A percentile compares a stretch with the other conserved stretches of the same genome.
Evolutionary conservation across 2,329 filamentous ascomycete genomes (phyloP).

Genomic region (Onygenales sp.): DNA sequence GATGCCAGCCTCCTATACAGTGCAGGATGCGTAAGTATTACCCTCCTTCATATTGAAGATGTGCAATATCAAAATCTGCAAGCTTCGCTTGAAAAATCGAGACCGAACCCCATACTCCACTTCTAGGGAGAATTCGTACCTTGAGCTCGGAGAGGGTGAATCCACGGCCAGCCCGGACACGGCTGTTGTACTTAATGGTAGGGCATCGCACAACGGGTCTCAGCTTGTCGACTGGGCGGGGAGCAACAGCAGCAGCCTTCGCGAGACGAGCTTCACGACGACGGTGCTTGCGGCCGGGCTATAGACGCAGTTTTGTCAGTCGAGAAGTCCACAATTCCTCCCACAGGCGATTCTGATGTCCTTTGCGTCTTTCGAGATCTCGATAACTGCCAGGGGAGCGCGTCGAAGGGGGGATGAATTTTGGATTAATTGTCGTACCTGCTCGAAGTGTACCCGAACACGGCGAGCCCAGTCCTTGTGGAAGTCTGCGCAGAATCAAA

Average conservation of each 20-base stretch:
- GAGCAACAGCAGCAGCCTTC: constrained; percentile 92
- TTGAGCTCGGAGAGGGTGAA: constrained; percentile 98
- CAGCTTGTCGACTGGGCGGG: constrained; percentile 94
- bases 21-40: neutral
- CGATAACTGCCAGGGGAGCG: neutral
- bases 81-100: neutral
- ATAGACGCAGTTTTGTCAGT: constrained; percentile 15
- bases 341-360: neutral
- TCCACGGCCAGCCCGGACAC: constrained; percentile 89
- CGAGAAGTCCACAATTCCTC: no score
- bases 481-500: constrained; percentile 58
- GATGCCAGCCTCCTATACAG: constrained; percentile 76
- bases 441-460: constrained; percentile 98
- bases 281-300: constrained; percentile 94
- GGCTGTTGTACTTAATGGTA: constrained; percentile 98
- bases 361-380: neutral
- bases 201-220: constrained; percentile 96
- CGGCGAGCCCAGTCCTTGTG: constrained; percentile 99
- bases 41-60: no score
- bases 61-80: no score
- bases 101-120: neutral
- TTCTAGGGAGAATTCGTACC: constrained; percentile 49
- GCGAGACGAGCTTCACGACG: constrained; percentile 83
- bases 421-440: constrained; percentile 55
- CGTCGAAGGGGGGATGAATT: neutral